Evolutionary conservation across 1,284 basidiomycete genomes (phyloP), one percentile per base, ranked within the genome.

Genomic region (Trichosporon inkin): DNA sequence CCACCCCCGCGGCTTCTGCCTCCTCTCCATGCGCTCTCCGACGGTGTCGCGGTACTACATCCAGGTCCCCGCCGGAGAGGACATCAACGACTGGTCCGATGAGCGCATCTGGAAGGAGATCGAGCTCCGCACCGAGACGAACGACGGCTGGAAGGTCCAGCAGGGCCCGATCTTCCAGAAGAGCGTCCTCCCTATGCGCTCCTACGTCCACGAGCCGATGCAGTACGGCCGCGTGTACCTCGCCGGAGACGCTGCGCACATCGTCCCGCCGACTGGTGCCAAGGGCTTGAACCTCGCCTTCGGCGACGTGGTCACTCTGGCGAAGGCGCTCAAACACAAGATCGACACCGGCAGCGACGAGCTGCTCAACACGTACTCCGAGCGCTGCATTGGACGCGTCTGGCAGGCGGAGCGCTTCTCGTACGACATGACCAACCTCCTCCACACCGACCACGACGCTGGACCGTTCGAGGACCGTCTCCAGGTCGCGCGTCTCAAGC

Each of bases 401-500:
- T 64, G 63, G 63, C 63, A 64, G 63, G 63, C 63, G 13, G 63
- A 64, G 63, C 60, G 63, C 49, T 64, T 64, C 60, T 55, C 53
- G 22, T 64, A 64, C 63, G 63, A 64, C 60, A 64, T 64, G 63
- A 64, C 63, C 19, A 64, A 60, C 56, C 47, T 64, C 40, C 63
- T 64, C 39, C 63, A 64, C 63, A 62, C 60, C 52, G 54, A 60
- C 57, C 63, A 52, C 35, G 39, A 57, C 36, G 47, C 49, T 4
- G 37, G 44, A 6, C 35, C 57, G 13, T 64, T 64, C 39, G 60
- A 58, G 39, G 56, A 64, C 58, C 55, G 55, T 47, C 60, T 64
- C 53, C 63, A 64, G 63, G 44, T 56, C 11, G 58, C 63, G 7
- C 58, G 58, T 13, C 58, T 64, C 20, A 19, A 44, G 55, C 63